phyloP scores from a whole-genome alignment of 2,329 filamentous ascomycete species.

The Curvularia hawaiiensis region DNA sequence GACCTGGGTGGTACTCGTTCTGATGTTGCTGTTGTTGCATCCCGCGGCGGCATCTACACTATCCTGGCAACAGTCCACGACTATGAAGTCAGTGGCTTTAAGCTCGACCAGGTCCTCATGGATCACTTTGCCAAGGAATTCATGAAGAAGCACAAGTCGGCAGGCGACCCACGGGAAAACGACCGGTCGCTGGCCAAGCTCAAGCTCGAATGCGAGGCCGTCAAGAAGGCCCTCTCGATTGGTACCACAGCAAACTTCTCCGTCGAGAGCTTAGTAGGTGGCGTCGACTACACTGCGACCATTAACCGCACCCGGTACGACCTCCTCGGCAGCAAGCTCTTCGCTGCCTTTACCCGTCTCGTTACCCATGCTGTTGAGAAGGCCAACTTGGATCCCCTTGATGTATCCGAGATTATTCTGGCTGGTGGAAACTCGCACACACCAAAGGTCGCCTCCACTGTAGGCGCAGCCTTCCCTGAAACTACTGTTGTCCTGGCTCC shows the following conservation, averaged over 20 bases:
- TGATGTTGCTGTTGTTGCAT: constrained; percentile 88
- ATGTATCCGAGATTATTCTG: constrained; percentile 93
- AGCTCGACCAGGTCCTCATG: constrained; percentile 88
- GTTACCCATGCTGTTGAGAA: constrained; percentile 88
- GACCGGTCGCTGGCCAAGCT: constrained; percentile 86
- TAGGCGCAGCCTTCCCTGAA: constrained; percentile 80
- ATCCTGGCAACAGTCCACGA: constrained; percentile 93
- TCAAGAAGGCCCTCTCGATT: constrained; percentile 90
- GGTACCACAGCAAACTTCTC: constrained; percentile 89
- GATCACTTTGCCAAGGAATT: constrained; percentile 99
- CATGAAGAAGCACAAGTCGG: constrained; percentile 88
- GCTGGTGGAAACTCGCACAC: constrained; percentile 92
- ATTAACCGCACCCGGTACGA: constrained; percentile 96
- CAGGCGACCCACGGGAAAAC: constrained; percentile 77
- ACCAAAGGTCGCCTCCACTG: constrained; percentile 84
- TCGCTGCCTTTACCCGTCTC: constrained; percentile 84
- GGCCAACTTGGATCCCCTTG: constrained; percentile 87
- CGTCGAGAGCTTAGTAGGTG: constrained; percentile 87
- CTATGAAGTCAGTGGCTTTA: constrained; percentile 86
- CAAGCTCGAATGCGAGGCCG: constrained; percentile 85
- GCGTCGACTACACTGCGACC: constrained; percentile 87
- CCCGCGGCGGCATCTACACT: constrained; percentile 94
- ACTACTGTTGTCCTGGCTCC: constrained; percentile 81
- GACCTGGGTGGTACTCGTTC: constrained; percentile 93
- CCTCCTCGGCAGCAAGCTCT: constrained; percentile 82